Evolutionary conservation across 192 early-diverging fungal species (phyloP).

Genomic region (Phycomyces nitens): DNA sequence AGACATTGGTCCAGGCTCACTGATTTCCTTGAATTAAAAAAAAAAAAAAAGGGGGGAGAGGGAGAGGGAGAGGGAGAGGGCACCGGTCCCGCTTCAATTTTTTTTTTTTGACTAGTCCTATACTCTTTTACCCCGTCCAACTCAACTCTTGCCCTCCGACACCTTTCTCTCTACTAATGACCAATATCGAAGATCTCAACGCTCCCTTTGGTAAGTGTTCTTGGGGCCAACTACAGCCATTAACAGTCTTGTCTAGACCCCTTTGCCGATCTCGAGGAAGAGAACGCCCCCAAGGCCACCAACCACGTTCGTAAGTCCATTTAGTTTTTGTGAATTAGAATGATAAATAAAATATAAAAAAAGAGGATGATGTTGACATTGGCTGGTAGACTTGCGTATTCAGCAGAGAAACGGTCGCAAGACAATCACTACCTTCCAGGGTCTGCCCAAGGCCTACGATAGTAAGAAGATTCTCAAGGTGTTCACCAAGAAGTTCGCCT

Average conservation of each 20-base stretch:
- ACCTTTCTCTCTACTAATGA: slow-evolving; percentile 4
- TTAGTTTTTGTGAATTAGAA: neutral
- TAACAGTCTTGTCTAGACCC: too few species aligned
- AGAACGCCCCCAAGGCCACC: slow-evolving; percentile 25
- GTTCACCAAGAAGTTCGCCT: slow-evolving; percentile 95
- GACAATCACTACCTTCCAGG: slow-evolving; percentile 92
- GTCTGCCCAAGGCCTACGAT: slow-evolving; percentile 80
- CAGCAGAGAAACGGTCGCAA: slow-evolving; percentile 96
- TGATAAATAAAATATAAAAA: neutral
- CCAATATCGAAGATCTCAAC: slow-evolving; percentile 30
- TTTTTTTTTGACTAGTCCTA: too few species aligned
- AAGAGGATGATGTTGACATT: neutral
- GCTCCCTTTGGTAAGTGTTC: slow-evolving; percentile 27
- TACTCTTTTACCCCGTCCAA: too few species aligned
- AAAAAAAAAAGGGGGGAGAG: too few species aligned
- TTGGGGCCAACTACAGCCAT: too few species aligned
- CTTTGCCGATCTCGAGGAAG: slow-evolving; percentile 43
- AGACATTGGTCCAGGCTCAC: too few species aligned
- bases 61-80: too few species aligned
- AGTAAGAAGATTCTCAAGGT: slow-evolving; percentile 87
- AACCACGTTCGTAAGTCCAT: slow-evolving; percentile 44
- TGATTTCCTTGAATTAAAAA: too few species aligned
- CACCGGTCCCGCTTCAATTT: too few species aligned
- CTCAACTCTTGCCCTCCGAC: neutral
- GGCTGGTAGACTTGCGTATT: slow-evolving; percentile 83